Percentiles rank a stretch among this genome's conserved stretches.
Conservation (phyloP, 768 basidiomycete species). For the Mycena venus region DNA sequence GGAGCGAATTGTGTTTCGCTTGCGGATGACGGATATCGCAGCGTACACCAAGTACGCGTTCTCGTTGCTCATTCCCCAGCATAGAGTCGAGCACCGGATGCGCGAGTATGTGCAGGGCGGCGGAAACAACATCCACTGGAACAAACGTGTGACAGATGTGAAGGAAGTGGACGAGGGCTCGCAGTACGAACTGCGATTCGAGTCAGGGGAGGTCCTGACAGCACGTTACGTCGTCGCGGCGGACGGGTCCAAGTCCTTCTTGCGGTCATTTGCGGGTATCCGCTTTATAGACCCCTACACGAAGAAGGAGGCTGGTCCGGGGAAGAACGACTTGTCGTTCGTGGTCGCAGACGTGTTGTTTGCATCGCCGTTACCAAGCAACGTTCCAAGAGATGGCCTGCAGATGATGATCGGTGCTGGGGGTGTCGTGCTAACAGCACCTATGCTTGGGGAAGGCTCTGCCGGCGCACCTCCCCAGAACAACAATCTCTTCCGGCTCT, state of each 20-base stretch:
- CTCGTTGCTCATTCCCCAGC: slow-evolving; percentile 53
- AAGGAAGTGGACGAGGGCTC: slow-evolving; percentile 36
- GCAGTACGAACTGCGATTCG: slow-evolving; percentile 49
- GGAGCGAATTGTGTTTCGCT: slow-evolving; percentile 47
- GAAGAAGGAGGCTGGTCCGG: slow-evolving; percentile 17
- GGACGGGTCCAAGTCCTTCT: slow-evolving; percentile 54
- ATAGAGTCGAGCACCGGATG: slow-evolving; percentile 52
- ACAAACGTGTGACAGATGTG: slow-evolving; percentile 49
- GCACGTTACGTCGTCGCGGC: slow-evolving; percentile 59
- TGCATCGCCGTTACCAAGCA: neutral
- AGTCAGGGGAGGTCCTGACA: slow-evolving; percentile 52
- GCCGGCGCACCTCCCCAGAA: neutral
- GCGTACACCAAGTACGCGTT: slow-evolving; percentile 53
- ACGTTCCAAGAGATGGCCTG: neutral
- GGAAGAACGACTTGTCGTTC: slow-evolving; percentile 15
- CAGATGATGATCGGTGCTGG: slow-evolving; percentile 23
- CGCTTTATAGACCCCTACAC: slow-evolving; percentile 11
- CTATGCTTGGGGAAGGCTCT: neutral
- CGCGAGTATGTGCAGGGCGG: slow-evolving; percentile 41
- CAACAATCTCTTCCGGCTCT: slow-evolving; percentile 22
- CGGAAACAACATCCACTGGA: slow-evolving; percentile 46
- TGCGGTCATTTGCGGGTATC: slow-evolving; percentile 5
- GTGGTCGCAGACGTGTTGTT: slow-evolving; percentile 13
- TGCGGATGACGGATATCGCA: slow-evolving; percentile 34
- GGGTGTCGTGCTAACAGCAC: slow-evolving; percentile 20